Percentiles rank a stretch among this genome's conserved stretches.
phyloP scores from a whole-genome alignment of 202 grass and related monocot species.

The Schoenoplectus tabernaemontani region DNA sequence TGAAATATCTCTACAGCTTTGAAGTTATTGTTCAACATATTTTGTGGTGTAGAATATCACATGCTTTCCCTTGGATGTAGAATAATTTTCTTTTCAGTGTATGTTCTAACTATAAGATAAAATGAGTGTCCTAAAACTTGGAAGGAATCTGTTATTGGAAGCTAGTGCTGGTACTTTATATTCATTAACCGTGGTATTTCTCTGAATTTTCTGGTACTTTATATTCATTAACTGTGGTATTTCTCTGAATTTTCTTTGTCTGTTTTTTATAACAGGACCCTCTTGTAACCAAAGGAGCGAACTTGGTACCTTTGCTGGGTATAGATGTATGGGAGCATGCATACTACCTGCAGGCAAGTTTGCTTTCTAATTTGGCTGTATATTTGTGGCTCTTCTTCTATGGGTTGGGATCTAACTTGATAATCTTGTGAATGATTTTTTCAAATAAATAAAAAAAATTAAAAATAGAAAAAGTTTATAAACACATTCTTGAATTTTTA shows the following conservation, averaged over 20 bases:
- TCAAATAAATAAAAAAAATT: background rate
- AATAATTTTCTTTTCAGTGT: too few relatives aligned
- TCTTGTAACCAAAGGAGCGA: slow-evolving; percentile 78
- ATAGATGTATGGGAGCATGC: slow-evolving; percentile 99
- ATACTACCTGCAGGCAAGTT: slow-evolving; percentile 89
- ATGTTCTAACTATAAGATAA: too few relatives aligned
- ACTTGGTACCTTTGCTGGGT: slow-evolving; percentile 70
- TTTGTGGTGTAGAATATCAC: background rate
- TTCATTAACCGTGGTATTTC: background rate
- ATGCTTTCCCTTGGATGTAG: too few relatives aligned
- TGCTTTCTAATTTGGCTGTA: background rate
- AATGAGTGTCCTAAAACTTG: too few relatives aligned
- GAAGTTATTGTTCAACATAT: background rate
- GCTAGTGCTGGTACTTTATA: background rate
- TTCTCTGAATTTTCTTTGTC: slow-evolving; percentile 2
- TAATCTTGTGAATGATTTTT: background rate
- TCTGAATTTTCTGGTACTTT: background rate
- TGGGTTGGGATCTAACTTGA: background rate
- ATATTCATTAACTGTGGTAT: background rate
- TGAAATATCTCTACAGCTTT: background rate
- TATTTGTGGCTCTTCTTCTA: background rate
- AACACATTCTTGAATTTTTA: background rate
- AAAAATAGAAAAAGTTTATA: background rate
- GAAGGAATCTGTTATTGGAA: background rate
- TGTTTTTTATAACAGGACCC: slow-evolving; percentile 42